These are phyloP conservation scores for Podospora pseudopauciseta DNA, from an alignment of 495 filamentous ascomycete genomes.

Conservation along the genomic window DNA sequence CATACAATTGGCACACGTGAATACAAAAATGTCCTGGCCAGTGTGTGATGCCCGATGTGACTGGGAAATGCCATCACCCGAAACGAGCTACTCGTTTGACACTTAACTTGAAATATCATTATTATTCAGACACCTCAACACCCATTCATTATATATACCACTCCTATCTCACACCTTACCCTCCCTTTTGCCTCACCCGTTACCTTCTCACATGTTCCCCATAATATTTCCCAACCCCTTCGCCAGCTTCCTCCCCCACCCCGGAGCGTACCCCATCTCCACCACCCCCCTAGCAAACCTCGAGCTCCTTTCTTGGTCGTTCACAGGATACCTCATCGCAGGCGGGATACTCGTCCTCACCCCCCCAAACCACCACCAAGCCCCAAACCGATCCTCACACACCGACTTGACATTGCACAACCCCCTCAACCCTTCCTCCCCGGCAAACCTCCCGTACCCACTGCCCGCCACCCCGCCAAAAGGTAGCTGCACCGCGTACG, in stretches of 20 bases:
- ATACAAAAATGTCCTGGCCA: no score
- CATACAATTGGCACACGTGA: background rate
- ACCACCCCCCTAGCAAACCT: slow-evolving; percentile 53
- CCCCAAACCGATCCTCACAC: slow-evolving; percentile 66
- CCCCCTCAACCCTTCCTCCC: slow-evolving; percentile 78
- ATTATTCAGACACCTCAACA: background rate
- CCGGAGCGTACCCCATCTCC: slow-evolving; percentile 52
- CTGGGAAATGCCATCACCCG: no score
- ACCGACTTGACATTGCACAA: slow-evolving; percentile 85
- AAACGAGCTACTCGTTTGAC: background rate
- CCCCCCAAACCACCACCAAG: slow-evolving; percentile 37
- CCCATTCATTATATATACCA: background rate
- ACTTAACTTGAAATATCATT: background rate
- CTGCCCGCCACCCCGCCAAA: slow-evolving; percentile 86
- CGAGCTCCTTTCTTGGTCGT: slow-evolving; percentile 51
- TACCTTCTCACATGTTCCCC: slow-evolving; percentile 33
- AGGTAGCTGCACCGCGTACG: slow-evolving; percentile 86
- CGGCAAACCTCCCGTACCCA: slow-evolving; percentile 91
- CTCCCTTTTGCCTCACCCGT: background rate
- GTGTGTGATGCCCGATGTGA: no score
- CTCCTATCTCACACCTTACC: no score
- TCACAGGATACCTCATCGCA: slow-evolving; percentile 75
- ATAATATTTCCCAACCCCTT: slow-evolving; percentile 30
- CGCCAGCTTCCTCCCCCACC: slow-evolving; percentile 12
- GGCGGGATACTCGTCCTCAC: slow-evolving; percentile 73